These are phyloP conservation scores for Fraxinus albicans DNA, from an alignment of 305 asterid species.

Conservation along the genomic window DNA sequence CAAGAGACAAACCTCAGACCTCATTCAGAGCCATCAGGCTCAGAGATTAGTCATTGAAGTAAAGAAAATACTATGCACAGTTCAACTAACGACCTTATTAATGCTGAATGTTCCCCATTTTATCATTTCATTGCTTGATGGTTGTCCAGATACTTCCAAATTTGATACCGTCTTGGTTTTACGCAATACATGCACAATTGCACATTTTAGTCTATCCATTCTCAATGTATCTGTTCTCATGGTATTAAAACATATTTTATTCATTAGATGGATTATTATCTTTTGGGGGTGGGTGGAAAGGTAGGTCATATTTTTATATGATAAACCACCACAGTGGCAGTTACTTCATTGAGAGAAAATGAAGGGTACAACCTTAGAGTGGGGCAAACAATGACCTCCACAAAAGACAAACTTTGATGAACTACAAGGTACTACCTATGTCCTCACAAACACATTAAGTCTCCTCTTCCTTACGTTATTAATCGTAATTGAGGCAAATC, in stretches of 20 bases:
- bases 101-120: not conserved
- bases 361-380: not conserved
- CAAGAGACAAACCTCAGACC: not conserved
- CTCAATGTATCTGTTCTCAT: not conserved
- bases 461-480: not conserved
- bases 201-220: not conserved
- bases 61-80: not conserved
- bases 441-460: not conserved
- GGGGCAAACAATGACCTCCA: not conserved
- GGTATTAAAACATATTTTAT: not conserved
- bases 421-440: not conserved
- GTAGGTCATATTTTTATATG: not conserved
- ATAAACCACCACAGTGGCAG: not conserved
- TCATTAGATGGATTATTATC: slow-evolving; percentile 1
- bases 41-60: not conserved
- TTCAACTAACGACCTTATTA: not conserved
- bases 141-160: not conserved
- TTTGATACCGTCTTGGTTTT: not conserved
- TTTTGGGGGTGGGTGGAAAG: not conserved
- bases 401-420: not conserved
- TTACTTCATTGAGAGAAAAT: not conserved
- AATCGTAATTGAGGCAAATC: not conserved
- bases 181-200: not conserved
- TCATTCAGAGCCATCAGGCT: not conserved
- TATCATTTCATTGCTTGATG: not conserved